phyloP scores from a whole-genome alignment of 495 filamentous ascomycete genomes.

The Aspergillus homomorphus region DNA sequence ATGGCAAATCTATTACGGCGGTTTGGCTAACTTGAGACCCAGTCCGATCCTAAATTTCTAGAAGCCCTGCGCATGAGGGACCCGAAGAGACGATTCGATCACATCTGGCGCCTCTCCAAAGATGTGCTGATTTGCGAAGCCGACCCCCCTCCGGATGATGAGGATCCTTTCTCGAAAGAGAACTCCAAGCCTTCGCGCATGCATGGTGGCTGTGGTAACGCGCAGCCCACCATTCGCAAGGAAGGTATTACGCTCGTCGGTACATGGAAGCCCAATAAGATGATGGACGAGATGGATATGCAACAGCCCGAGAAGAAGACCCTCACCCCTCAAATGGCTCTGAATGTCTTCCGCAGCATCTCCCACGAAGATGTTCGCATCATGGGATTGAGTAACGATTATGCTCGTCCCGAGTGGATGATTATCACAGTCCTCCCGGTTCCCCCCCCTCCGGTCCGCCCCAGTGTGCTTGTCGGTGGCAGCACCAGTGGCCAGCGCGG shows the following conservation, averaged over 20 bases:
- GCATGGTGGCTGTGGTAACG: slow-evolving; percentile 93
- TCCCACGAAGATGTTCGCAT: slow-evolving; percentile 73
- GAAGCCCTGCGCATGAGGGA: slow-evolving; percentile 80
- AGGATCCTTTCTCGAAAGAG: slow-evolving; percentile 55
- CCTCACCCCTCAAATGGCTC: slow-evolving; percentile 78
- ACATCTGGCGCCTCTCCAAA: slow-evolving; percentile 86
- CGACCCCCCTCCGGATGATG: slow-evolving; percentile 61
- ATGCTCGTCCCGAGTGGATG: slow-evolving; percentile 98
- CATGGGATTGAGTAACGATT: slow-evolving; percentile 87
- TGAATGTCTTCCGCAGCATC: slow-evolving; percentile 83
- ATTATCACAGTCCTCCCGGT: slow-evolving; percentile 92
- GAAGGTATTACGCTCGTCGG: slow-evolving; percentile 79
- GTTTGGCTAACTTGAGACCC: slow-evolving; percentile 60
- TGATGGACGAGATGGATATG: slow-evolving; percentile 60
- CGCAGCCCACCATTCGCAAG: slow-evolving; percentile 80
- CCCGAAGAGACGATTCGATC: slow-evolving; percentile 87
- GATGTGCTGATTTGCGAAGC: slow-evolving; percentile 78
- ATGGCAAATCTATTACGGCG: slow-evolving; percentile 49
- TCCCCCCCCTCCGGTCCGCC: slow-evolving; percentile 90
- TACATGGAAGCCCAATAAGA: slow-evolving; percentile 75
- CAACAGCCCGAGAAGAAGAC: slow-evolving; percentile 75
- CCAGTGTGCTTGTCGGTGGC: slow-evolving; percentile 92
- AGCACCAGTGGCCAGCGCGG: slow-evolving; percentile 82
- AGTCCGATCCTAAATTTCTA: slow-evolving; percentile 81
- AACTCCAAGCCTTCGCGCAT: slow-evolving; percentile 42